A percentile compares a stretch with the other conserved stretches of the same genome.
phyloP scores from a whole-genome alignment of 352 stramenopile species.

The Elongisporangium undulatum region DNA sequence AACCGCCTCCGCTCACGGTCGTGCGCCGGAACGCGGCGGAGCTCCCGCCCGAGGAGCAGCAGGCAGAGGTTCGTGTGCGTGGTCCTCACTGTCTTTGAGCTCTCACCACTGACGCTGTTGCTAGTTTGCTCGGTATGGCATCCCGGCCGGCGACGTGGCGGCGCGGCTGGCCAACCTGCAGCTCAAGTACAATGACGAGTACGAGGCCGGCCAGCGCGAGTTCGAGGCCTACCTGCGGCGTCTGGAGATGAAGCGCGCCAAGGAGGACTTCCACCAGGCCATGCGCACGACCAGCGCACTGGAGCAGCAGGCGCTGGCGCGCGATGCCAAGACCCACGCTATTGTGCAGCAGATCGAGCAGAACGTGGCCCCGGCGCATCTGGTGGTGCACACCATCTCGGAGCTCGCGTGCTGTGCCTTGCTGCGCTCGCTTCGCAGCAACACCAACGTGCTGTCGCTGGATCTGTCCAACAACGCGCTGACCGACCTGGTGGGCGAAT shows the following conservation, averaged over 20 bases:
- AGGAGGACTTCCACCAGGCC: slow-evolving; percentile 39
- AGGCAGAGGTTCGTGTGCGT: slow-evolving; percentile 35
- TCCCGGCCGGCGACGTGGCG: slow-evolving; percentile 34
- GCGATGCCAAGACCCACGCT: slow-evolving; percentile 36
- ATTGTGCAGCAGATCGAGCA: slow-evolving; percentile 49
- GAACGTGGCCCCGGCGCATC: slow-evolving; percentile 38
- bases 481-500: slow-evolving; percentile 28
- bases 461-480: slow-evolving; percentile 63
- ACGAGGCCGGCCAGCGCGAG: slow-evolving; percentile 24
- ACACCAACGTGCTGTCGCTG: slow-evolving; percentile 47
- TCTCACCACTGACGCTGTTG: background rate
- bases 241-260: slow-evolving; percentile 37
- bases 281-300: slow-evolving; percentile 28
- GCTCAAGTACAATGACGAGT: slow-evolving; percentile 62
- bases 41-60: slow-evolving; percentile 47
- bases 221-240: slow-evolving; percentile 33
- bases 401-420: slow-evolving; percentile 49
- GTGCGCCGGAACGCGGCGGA: slow-evolving; percentile 41
- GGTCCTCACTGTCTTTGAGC: background rate
- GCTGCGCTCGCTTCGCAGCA: slow-evolving; percentile 48
- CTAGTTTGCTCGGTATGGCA: slow-evolving; percentile 50
- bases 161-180: slow-evolving; percentile 43
- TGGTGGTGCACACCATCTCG: slow-evolving; percentile 46
- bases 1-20: slow-evolving; percentile 16
- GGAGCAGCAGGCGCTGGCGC: slow-evolving; percentile 30